Evolutionary conservation across 2,329 filamentous ascomycete genomes (phyloP), one percentile per base, ranked within the genome.

Genomic region (Phyllosticta citriasiana): DNA sequence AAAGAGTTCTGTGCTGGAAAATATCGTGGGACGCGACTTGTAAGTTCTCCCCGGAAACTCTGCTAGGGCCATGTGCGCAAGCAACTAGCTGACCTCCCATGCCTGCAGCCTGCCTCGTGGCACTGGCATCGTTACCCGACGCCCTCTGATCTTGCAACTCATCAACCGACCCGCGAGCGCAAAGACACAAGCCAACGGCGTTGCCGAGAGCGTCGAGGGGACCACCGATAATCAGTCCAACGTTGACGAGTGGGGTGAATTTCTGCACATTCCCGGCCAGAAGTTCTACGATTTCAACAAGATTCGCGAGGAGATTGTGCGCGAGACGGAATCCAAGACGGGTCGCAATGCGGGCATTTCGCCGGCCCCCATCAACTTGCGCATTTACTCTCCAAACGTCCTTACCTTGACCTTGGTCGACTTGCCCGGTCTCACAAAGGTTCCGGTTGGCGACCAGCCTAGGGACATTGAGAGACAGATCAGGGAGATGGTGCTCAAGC

Each of bases 231-330:
- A 89, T 75, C 88, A 91, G 67, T 90, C 92, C 70, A 99, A 99
- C 76, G 76, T 84, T 22, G 91, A 97, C 72, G 94, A 99, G 77
- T 99, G 95, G 90, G 94, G 93, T 80, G 94, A 99, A 81, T 99
- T 99, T 77, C 82, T 99, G 65, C 94, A 99, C 76, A 89, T 99
- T 66, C 93, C 94, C 22, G 94, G 92, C 69, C 90, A 97, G 78
- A 97, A 97, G 78, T 97, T 96, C 80, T 86, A 86, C 78, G 94
- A 99, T 79, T 99, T 99, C 80, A 89, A 91, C 81, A 96, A 97
- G 82, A 96, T 99, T 71, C 86, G 94, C 69, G 94, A 97, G 62
- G 94, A 99, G 79, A 99, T 99, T 73, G 88, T 93, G 67, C 87
- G 90, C 70, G 94, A 99, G 79, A 99, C 94, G 53, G 92, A 97